These are phyloP conservation scores for Pichia sp. DNA, from an alignment of 1,139 yeast genomes.

Conservation along the genomic window DNA sequence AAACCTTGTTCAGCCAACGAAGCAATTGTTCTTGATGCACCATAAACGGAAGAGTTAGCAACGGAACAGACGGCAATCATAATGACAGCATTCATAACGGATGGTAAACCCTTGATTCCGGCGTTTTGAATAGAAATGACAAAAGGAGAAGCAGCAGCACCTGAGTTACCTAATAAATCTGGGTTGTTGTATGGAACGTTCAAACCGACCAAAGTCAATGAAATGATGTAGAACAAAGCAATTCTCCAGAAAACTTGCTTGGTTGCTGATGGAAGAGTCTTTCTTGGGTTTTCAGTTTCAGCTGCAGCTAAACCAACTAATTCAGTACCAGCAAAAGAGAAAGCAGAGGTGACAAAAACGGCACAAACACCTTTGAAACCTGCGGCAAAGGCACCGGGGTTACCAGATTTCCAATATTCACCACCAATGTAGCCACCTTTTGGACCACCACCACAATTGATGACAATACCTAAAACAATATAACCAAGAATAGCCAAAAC, in stretches of 20 bases:
- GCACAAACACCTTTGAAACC: slow-evolving; percentile 74
- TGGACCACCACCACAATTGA: slow-evolving; percentile 65
- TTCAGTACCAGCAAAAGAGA: slow-evolving; percentile 80
- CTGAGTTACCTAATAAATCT: slow-evolving; percentile 35
- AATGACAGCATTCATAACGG: slow-evolving; percentile 66
- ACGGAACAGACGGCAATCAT: slow-evolving; percentile 61
- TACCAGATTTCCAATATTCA: slow-evolving; percentile 37
- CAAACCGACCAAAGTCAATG: slow-evolving; percentile 53
- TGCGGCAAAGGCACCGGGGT: slow-evolving; percentile 53
- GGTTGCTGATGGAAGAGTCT: slow-evolving; percentile 57
- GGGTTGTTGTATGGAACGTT: slow-evolving; percentile 57
- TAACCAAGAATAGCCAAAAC: slow-evolving; percentile 58
- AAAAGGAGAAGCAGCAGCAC: slow-evolving; percentile 63
- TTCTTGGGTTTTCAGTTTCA: slow-evolving; percentile 69
- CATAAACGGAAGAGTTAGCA: slow-evolving; percentile 72
- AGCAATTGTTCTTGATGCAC: slow-evolving; percentile 73
- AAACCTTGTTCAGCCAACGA: slow-evolving; percentile 76
- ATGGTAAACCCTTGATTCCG: slow-evolving; percentile 54
- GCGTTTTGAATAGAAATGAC: slow-evolving; percentile 61
- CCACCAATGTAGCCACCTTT: slow-evolving; percentile 52
- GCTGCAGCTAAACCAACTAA: slow-evolving; percentile 81
- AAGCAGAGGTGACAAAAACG: slow-evolving; percentile 82
- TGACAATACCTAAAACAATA: slow-evolving; percentile 59
- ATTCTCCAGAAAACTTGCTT: slow-evolving; percentile 73
- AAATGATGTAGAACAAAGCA: slow-evolving; percentile 51